Conservation (phyloP, 2,329 filamentous ascomycete genomes). For the Beauveria caledonica region DNA sequence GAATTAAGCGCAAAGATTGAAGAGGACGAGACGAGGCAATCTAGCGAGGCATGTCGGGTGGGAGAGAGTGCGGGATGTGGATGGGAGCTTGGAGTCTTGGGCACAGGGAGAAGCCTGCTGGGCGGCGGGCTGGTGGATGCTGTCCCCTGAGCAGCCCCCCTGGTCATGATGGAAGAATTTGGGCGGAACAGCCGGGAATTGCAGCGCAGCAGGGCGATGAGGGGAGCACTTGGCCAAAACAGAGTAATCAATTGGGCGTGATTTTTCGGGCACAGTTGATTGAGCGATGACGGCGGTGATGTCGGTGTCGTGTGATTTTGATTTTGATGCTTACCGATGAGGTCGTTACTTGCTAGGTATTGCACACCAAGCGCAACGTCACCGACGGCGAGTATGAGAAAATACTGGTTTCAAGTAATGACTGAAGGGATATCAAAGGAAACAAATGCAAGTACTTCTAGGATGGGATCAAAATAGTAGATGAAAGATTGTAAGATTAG, state of each 20-base stretch:
- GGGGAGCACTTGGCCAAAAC: background rate
- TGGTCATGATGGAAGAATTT: slow-evolving; percentile 1
- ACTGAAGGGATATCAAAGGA: no score
- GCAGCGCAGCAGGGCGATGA: background rate
- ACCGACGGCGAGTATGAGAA: no score
- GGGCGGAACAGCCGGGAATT: slow-evolving; percentile 7
- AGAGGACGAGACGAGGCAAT: background rate
- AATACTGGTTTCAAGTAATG: no score
- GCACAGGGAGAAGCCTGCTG: slow-evolving; percentile 4
- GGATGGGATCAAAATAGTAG: no score
- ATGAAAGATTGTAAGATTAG: no score
- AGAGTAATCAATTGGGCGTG: background rate
- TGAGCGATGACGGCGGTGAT: background rate
- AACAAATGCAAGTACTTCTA: no score
- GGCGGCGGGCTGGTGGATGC: background rate
- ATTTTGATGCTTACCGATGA: background rate
- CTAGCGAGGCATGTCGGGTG: background rate
- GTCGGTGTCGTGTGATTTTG: background rate
- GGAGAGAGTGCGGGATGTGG: background rate
- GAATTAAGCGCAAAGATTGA: background rate
- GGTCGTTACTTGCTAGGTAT: no score
- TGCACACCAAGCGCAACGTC: no score
- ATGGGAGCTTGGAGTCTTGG: background rate
- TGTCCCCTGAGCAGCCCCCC: slow-evolving; percentile 4
- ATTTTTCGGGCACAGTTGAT: background rate